These are phyloP conservation scores for Xylaria sp. DNA, from an alignment of 2,329 filamentous ascomycete species.

Conservation along the genomic window DNA sequence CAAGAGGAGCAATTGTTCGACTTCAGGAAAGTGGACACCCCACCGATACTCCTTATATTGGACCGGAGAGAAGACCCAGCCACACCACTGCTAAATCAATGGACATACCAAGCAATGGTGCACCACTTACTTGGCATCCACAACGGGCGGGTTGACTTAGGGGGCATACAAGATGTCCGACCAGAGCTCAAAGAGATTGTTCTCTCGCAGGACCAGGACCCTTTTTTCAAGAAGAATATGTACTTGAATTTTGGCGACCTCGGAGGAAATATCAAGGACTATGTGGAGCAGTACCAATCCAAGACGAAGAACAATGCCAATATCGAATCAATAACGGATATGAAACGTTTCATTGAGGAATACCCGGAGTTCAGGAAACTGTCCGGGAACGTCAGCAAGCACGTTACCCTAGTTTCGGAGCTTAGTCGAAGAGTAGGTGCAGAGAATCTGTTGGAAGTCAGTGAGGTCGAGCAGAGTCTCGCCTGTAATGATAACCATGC, in stretches of 20 bases:
- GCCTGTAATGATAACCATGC: conserved; percentile 96
- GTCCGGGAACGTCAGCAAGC: conserved; percentile 97
- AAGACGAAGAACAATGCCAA: conserved; percentile 97
- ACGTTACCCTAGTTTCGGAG: conserved; percentile 94
- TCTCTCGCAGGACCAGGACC: conserved; percentile 93
- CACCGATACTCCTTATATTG: conserved; percentile 86
- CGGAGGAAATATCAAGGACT: conserved; percentile 95
- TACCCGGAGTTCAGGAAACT: conserved; percentile 97
- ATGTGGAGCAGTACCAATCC: conserved; percentile 96
- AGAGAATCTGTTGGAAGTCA: conserved; percentile 90
- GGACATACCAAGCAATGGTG: conserved; percentile 99
- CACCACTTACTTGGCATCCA: conserved; percentile 92
- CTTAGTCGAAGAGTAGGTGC: conserved; percentile 84
- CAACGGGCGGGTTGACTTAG: conserved; percentile 91
- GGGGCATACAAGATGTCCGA: conserved; percentile 78
- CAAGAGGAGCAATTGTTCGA: conserved; percentile 97
- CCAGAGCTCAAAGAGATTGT: conserved; percentile 93
- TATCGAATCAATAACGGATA: conserved; percentile 95
- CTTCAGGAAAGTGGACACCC: conserved; percentile 91
- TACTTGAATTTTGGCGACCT: conserved; percentile 96
- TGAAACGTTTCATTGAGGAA: conserved; percentile 99
- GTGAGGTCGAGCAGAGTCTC: conserved; percentile 93
- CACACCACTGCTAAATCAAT: conserved; percentile 91
- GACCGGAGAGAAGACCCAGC: conserved; percentile 94
- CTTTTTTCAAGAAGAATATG: conserved; percentile 99